A percentile compares a stretch with the other conserved stretches of the same genome.
Conservation (phyloP, 1,284 basidiomycete genomes). For the Cutaneotrichosporon daszewskae region DNA sequence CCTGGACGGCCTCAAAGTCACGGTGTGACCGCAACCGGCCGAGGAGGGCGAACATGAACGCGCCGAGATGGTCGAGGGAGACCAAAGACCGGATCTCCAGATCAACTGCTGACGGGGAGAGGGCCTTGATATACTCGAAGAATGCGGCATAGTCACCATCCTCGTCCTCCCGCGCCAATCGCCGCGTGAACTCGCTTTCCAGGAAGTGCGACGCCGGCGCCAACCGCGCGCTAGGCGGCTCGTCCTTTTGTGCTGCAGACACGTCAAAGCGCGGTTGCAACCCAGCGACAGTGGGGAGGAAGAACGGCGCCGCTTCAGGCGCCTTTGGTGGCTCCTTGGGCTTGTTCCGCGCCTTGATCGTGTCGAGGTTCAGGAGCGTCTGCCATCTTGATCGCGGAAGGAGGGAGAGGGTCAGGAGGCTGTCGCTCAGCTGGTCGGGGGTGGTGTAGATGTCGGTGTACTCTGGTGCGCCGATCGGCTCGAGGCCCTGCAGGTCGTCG, state of each 20-base stretch:
- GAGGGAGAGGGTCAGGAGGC: conserved; percentile 83
- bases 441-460: conserved; percentile 67
- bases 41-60: conserved; percentile 70
- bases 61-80: conserved; percentile 59
- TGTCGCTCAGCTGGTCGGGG: conserved; percentile 76
- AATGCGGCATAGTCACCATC: conserved; percentile 68
- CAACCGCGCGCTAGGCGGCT: conserved; percentile 51
- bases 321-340: conserved; percentile 92
- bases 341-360: conserved; percentile 95
- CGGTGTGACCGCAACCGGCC: conserved; percentile 68
- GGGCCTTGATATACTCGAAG: conserved; percentile 76
- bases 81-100: conserved; percentile 74
- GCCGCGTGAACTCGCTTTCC: conserved; percentile 69
- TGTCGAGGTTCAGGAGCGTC: conserved; percentile 89
- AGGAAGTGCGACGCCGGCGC: conserved; percentile 55
- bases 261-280: conserved; percentile 72
- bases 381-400: conserved; percentile 93
- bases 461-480: conserved; percentile 55
- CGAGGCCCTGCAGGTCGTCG: conserved; percentile 60
- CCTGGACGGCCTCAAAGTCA: conserved; percentile 95
- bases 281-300: conserved; percentile 83
- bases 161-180: conserved; percentile 57
- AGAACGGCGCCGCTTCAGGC: conserved; percentile 94
- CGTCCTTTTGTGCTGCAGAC: conserved; percentile 42
- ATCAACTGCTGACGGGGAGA: conserved; percentile 87